Evolutionary conservation across 73 alveolate genomes (phyloP).

Genomic region (Paramecium sonneborni): DNA sequence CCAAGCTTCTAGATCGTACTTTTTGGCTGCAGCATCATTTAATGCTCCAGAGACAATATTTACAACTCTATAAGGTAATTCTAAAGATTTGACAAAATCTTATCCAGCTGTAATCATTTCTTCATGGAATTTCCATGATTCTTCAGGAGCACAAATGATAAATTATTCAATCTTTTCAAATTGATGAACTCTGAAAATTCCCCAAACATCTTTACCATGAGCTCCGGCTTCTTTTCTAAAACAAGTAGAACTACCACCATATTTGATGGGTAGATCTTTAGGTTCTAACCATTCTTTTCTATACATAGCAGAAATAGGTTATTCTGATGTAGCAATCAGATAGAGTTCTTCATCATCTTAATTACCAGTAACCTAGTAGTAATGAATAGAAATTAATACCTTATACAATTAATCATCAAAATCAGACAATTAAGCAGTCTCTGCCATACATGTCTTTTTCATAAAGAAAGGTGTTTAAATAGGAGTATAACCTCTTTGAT

Average conservation of each 20-base stretch:
- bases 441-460: constrained; percentile 97
- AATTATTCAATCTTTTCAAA: constrained; percentile 99
- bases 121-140: constrained; percentile 93
- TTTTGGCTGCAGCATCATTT: constrained; percentile 99
- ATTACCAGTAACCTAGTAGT: constrained; percentile 31
- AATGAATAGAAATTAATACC: constrained; percentile 58
- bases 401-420: constrained; percentile 98
- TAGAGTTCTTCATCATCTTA: constrained; percentile 82
- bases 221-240: constrained; percentile 99
- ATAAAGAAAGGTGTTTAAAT: constrained; percentile 99
- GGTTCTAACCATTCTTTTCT: constrained; percentile 94
- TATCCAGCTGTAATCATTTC: constrained; percentile 91
- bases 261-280: constrained; percentile 90
- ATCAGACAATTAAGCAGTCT: constrained; percentile 97
- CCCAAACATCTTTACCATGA: constrained; percentile 99
- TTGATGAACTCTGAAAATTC: constrained; percentile 99
- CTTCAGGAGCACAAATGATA: constrained; percentile 92
- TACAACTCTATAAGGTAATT: constrained; percentile 97
- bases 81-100: constrained; percentile 92
- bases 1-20: constrained; percentile 99
- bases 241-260: constrained; percentile 97
- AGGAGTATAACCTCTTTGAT: constrained; percentile 89
- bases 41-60: constrained; percentile 97
- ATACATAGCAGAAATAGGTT: constrained; percentile 97
- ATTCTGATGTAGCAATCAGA: constrained; percentile 99